phyloP scores from a whole-genome alignment of 1,284 basidiomycete species.

The Pisolithus thermaeus region DNA sequence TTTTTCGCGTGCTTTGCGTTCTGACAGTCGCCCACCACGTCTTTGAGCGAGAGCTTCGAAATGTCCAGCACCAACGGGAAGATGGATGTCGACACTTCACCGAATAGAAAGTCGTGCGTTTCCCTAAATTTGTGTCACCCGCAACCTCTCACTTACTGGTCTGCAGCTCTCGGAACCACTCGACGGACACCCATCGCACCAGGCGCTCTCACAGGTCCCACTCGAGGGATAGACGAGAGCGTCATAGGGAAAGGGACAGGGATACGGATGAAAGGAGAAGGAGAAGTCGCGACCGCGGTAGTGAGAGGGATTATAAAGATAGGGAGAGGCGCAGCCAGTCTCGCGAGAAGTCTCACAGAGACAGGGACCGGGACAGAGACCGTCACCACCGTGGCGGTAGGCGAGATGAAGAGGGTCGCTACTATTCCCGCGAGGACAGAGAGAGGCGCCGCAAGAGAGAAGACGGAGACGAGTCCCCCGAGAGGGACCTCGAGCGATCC shows the following conservation, averaged over 20 bases:
- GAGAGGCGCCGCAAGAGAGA: slow-evolving; percentile 56
- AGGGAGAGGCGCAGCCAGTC: slow-evolving; percentile 17
- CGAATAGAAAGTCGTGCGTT: slow-evolving; percentile 60
- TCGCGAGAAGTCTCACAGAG: slow-evolving; percentile 35
- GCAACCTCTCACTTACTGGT: slow-evolving; percentile 6
- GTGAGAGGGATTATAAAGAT: slow-evolving; percentile 48
- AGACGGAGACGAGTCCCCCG: slow-evolving; percentile 44
- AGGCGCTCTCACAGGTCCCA: slow-evolving; percentile 64
- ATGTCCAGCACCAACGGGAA: slow-evolving; percentile 40
- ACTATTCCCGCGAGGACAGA: slow-evolving; percentile 43
- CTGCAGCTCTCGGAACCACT: slow-evolving; percentile 59
- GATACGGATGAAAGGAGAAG: slow-evolving; percentile 49
- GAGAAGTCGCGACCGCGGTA: slow-evolving; percentile 47
- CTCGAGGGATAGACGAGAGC: slow-evolving; percentile 50
- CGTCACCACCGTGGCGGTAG: slow-evolving; percentile 44
- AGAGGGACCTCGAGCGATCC: slow-evolving; percentile 42
- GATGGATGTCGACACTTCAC: slow-evolving; percentile 63
- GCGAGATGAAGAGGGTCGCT: slow-evolving; percentile 35
- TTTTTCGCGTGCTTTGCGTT: slow-evolving; percentile 29
- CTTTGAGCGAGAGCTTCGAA: slow-evolving; percentile 6
- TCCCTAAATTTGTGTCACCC: slow-evolving; percentile 1
- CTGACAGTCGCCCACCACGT: slow-evolving; percentile 9
- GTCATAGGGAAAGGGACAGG: slow-evolving; percentile 47
- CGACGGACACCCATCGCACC: slow-evolving; percentile 67
- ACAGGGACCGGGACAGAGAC: slow-evolving; percentile 37